These are phyloP conservation scores for Vicia villosa DNA, from an alignment of 306 rosid species.

Conservation along the genomic window DNA sequence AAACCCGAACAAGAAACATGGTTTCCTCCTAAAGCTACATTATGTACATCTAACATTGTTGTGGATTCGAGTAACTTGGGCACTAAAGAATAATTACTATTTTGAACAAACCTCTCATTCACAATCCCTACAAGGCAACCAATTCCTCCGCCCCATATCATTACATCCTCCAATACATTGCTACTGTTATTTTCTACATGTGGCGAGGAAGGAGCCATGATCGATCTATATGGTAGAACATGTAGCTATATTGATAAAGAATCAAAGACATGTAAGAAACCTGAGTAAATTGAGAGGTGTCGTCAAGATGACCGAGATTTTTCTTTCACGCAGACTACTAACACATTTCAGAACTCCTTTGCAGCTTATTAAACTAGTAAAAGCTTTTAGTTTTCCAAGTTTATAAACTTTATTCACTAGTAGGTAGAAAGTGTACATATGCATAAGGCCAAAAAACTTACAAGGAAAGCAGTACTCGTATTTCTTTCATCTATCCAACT, in stretches of 20 bases:
- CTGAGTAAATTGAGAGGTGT: conserved; percentile 59
- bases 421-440: too few species aligned
- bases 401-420: too few species aligned
- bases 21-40: conserved; percentile 72
- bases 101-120: too few species aligned
- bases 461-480: conserved; percentile 88
- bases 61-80: conserved; percentile 77
- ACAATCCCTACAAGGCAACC: too few species aligned
- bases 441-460: too few species aligned
- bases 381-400: conserved; percentile 53
- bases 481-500: conserved; percentile 79
- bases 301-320: conserved; percentile 80
- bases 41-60: conserved; percentile 63
- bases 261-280: conserved; percentile 49
- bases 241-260: neutral
- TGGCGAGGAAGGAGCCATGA: conserved; percentile 42
- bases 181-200: conserved; percentile 39
- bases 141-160: too few species aligned
- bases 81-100: conserved; percentile 60
- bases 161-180: too few species aligned
- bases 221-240: conserved; percentile 36
- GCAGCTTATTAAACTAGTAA: conserved; percentile 57
- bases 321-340: conserved; percentile 80
- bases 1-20: conserved; percentile 55
- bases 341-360: conserved; percentile 76